Percentiles rank a stretch among this genome's conserved stretches.
Conservation (phyloP, 257 asterid species). For the Sherardia arvensis region DNA sequence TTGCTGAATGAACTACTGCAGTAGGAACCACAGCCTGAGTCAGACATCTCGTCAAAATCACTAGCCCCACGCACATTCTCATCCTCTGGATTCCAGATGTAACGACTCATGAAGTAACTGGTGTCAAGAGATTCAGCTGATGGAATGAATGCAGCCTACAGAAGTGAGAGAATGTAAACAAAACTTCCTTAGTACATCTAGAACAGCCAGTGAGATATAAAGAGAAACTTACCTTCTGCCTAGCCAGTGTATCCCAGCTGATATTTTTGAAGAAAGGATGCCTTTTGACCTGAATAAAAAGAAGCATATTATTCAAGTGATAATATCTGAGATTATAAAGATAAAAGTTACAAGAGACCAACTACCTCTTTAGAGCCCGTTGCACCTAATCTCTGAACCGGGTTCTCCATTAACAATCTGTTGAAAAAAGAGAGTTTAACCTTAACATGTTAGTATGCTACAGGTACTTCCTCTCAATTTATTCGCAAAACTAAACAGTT, state of each 20-base stretch:
- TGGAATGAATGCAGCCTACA: constrained; percentile 89
- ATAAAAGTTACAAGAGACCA: constrained; percentile 9
- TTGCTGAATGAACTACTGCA: constrained; percentile 68
- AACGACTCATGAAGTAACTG: constrained; percentile 96
- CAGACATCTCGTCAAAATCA: constrained; percentile 68
- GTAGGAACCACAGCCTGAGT: constrained; percentile 65
- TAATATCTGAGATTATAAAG: background rate
- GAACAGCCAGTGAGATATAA: background rate
- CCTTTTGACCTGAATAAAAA: constrained; percentile 57
- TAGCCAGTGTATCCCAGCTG: constrained; percentile 83
- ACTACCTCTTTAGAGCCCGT: constrained; percentile 81
- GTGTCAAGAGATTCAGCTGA: constrained; percentile 78
- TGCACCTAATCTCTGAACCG: constrained; percentile 87
- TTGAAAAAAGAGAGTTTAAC: constrained; percentile 12
- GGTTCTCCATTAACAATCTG: constrained; percentile 81
- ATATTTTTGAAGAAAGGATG: constrained; percentile 69
- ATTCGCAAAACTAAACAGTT: background rate
- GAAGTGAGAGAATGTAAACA: constrained; percentile 9
- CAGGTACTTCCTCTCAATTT: background rate
- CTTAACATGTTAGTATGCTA: constrained; percentile 6
- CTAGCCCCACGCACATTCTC: constrained; percentile 63
- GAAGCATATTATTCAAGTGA: constrained; percentile 6
- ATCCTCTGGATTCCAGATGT: constrained; percentile 85
- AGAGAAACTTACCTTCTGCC: constrained; percentile 68
- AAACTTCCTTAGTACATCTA: background rate